phyloP scores from a whole-genome alignment of 2,329 filamentous ascomycete genomes.

The Bipolaris bicolor region DNA sequence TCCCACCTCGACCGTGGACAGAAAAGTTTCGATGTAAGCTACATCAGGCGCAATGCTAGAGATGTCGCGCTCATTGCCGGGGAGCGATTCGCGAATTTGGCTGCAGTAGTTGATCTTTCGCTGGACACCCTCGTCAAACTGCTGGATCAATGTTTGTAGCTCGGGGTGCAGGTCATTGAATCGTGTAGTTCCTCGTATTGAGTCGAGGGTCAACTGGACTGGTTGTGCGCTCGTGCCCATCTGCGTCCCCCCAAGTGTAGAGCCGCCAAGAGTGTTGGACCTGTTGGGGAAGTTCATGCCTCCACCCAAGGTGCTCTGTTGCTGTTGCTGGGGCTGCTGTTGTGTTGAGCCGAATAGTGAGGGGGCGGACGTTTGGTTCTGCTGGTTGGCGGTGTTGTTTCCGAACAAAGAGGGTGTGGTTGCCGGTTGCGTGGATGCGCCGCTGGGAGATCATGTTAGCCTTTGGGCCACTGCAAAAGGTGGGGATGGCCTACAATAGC shows the following conservation, averaged over 20 bases:
- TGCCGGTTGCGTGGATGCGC: conserved; percentile 42
- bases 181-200: conserved; percentile 83
- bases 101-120: conserved; percentile 77
- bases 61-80: conserved; percentile 67
- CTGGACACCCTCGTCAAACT: conserved; percentile 80
- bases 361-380: conserved; percentile 39
- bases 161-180: conserved; percentile 88
- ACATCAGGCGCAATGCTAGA: conserved; percentile 70
- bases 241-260: conserved; percentile 30
- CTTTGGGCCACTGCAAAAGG: conserved; percentile 18
- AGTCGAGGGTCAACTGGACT: conserved; percentile 55
- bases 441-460: conserved; percentile 44
- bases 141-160: conserved; percentile 77
- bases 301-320: conserved; percentile 43
- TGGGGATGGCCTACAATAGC: conserved; percentile 44
- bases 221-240: conserved; percentile 37
- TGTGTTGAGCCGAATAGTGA: conserved; percentile 42
- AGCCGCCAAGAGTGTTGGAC: conserved; percentile 33
- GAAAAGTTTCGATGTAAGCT: conserved; percentile 65
- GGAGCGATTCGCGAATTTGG: conserved; percentile 72
- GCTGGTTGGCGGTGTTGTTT: conserved; percentile 32
- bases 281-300: conserved; percentile 40
- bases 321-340: conserved; percentile 36
- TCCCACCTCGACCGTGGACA: conserved; percentile 67
- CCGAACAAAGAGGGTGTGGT: conserved; percentile 41